Base-by-base conservation (phyloP, 2,329 filamentous ascomycete genomes). In the Colletotrichum costaricense region DNA sequence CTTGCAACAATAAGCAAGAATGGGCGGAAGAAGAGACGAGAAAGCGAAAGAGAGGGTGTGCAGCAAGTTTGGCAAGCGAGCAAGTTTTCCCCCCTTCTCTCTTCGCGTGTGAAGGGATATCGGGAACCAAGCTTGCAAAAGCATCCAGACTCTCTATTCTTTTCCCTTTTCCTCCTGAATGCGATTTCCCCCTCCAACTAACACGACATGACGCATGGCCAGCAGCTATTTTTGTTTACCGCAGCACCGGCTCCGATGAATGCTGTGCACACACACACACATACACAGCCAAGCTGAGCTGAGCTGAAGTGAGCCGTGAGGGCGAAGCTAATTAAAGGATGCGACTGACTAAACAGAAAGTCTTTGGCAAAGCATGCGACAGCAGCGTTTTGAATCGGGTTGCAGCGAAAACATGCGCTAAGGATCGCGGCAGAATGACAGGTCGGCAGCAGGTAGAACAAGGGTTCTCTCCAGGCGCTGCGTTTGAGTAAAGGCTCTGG, bases 1-100 rank as follows among this genome's bases (percentile, higher is more conserved):
- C 69, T 69, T 72, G 69, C 30, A 63, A 57, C 46, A 72, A 72
- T 65, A 72, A 72, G 69, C 58, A 72, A 72, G 52, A 49, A 24
- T 22, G 24, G n/a, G 54, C 56, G 28, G 54, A 59, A 69, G 57
- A 62, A 46, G 64, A 38, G 52, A 38, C 46, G 49, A 22, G 22
- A 30, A 30, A 56, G 54, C 54, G 14, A 49, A 55, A 22, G 24
- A 7, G 59, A 24, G 58, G 35, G 60, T 42, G 62, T 56, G 64
- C n/a, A 49, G 35, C 30, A 46, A 42, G 38, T 54, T 64, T 55
- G 55, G 59, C 42, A 59, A 64, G 58, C 66, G 64, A 63, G 28
- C 46, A 33, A 11, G 30, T 33, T 33, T 11, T 9, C 9, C 7
- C 7, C 30, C 30, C 9, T 33, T 33, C 30, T 54, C 64, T 60